Evolutionary conservation across 495 filamentous ascomycete genomes (phyloP), one percentile per base, ranked within the genome.

Genomic region (Daldinia decipiens): DNA sequence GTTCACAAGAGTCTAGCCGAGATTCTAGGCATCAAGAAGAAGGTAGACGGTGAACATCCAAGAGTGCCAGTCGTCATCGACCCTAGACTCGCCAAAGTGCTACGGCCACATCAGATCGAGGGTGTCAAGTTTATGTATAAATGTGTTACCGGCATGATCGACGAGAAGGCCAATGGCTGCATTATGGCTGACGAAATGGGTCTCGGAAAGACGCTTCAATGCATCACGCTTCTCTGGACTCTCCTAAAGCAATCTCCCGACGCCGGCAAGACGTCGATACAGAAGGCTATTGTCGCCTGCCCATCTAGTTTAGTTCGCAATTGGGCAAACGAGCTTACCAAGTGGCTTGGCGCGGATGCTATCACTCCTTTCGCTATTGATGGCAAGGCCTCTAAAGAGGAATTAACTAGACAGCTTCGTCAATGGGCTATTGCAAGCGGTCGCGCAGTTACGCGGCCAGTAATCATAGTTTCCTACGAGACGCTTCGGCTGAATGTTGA

Each of bases 121-220:
- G 95, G 95, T 77, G 95, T 99, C 47, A 97, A 97, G 84, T 99
- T 99, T 75, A 88, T 99, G 82, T 99, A 98, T 79, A 86, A 87
- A 58, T 96, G 92, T 77, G 93, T 93, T 19, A 98, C 95, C 26
- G 95, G 95, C 5, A 85, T 98, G 86, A 89, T 98, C 70, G 95
- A 99, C 76, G 87, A 90, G 47, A 95, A 94, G 62, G 96, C 96
- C 24, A 92, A 98, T 80, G 95, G 95, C 0, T 98, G 95, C 77
- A 99, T 99, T 77, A 99, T 99, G 95, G 95, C 95, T 70, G 95
- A 99, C 76, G 95, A 97, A 73, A 99, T 99, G 95, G 95, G 95
- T 50, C 80, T 99, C 34, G 95, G 95, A 51, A 99, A 99, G 82
- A 99, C 95, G 12, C 84, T 97, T 1, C 82, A 86, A 70, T 87